These are phyloP conservation scores for Phaeosphaeriaceae sp. DNA, from an alignment of 2,329 filamentous ascomycete genomes.

Conservation along the genomic window DNA sequence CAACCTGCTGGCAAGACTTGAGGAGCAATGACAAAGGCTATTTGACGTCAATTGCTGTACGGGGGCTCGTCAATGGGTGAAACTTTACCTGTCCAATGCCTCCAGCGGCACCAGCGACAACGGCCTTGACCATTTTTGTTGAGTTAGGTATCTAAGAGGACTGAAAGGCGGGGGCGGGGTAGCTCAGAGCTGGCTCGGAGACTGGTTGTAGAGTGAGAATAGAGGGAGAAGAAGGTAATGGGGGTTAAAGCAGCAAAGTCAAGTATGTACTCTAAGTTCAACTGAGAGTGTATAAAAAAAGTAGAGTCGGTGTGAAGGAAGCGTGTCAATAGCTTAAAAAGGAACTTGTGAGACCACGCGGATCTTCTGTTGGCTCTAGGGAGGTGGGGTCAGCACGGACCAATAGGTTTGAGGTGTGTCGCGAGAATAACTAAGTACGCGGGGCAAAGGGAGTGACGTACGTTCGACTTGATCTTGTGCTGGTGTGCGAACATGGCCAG, in stretches of 20 bases:
- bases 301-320: slow-evolving; percentile 25
- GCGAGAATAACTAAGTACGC: slow-evolving; percentile 9
- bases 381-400: slow-evolving; percentile 35
- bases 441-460: slow-evolving; percentile 7
- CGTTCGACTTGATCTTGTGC: background rate
- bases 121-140: slow-evolving; percentile 50
- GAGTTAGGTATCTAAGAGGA: slow-evolving; percentile 20
- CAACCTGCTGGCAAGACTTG: slow-evolving; percentile 85
- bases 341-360: slow-evolving; percentile 36
- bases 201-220: slow-evolving; percentile 10
- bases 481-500: slow-evolving; percentile 1
- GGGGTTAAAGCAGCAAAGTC: background rate
- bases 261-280: background rate
- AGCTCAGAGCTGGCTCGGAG: slow-evolving; percentile 11
- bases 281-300: no score
- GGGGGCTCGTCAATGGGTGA: slow-evolving; percentile 4
- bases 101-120: slow-evolving; percentile 92
- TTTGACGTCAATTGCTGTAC: slow-evolving; percentile 18
- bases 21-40: slow-evolving; percentile 96
- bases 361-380: slow-evolving; percentile 33
- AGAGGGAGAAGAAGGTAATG: slow-evolving; percentile 11
- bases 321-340: slow-evolving; percentile 19
- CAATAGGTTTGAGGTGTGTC: slow-evolving; percentile 24
- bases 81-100: slow-evolving; percentile 91
- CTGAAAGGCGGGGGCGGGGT: slow-evolving; percentile 22